These are phyloP conservation scores for Alternaria dauci DNA, from an alignment of 2,329 filamentous ascomycete species.

Conservation along the genomic window DNA sequence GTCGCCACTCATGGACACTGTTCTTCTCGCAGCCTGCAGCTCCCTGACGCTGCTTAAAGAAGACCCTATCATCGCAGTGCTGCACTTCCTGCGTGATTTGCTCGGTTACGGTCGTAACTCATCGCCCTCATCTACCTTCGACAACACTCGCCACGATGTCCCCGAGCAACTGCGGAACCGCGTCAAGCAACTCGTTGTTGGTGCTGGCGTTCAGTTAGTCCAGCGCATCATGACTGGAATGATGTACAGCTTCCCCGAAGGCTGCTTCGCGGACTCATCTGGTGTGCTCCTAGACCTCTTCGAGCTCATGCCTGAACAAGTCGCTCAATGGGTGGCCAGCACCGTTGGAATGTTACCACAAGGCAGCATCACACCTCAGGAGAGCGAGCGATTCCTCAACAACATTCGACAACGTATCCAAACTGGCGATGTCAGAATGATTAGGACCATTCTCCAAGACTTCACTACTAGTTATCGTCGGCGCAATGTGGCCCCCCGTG, in stretches of 20 bases:
- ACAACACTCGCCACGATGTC: slow-evolving; percentile 66
- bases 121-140: slow-evolving; percentile 66
- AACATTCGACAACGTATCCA: slow-evolving; percentile 82
- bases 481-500: slow-evolving; percentile 92
- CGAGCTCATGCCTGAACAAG: slow-evolving; percentile 81
- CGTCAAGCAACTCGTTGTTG: slow-evolving; percentile 74
- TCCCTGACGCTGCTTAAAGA: slow-evolving; percentile 89
- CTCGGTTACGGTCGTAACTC: slow-evolving; percentile 86
- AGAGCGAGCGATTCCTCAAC: slow-evolving; percentile 80
- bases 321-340: slow-evolving; percentile 80
- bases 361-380: slow-evolving; percentile 74
- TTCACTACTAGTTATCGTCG: slow-evolving; percentile 95
- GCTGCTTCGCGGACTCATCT: slow-evolving; percentile 94
- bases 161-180: slow-evolving; percentile 74
- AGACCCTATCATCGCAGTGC: slow-evolving; percentile 86
- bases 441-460: slow-evolving; percentile 87
- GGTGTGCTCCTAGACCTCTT: slow-evolving; percentile 91
- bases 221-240: slow-evolving; percentile 94
- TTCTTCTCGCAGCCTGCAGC: slow-evolving; percentile 86
- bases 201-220: slow-evolving; percentile 78
- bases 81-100: slow-evolving; percentile 91
- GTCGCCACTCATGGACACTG: slow-evolving; percentile 79
- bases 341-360: slow-evolving; percentile 85
- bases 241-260: slow-evolving; percentile 98
- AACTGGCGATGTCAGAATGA: slow-evolving; percentile 75